Evolutionary conservation across 352 stramenopile species (phyloP).

Genomic region (Phytophthora uliginosa): DNA sequence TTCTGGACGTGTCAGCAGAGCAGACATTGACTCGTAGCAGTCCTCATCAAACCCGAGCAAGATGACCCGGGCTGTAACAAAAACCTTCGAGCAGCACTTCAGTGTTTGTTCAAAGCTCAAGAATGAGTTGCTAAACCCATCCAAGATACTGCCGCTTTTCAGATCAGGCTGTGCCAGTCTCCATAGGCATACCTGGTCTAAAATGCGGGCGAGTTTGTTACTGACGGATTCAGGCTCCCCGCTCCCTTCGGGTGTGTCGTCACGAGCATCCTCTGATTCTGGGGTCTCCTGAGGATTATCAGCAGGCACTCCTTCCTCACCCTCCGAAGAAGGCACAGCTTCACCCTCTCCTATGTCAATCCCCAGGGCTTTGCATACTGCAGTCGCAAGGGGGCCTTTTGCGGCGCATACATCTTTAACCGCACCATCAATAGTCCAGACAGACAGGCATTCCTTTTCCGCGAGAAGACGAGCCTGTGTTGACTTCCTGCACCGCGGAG

Average conservation of each 20-base stretch:
- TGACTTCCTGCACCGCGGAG: slow-evolving; percentile 79
- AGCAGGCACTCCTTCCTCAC: slow-evolving; percentile 3
- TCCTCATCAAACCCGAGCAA: slow-evolving; percentile 78
- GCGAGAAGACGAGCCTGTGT: slow-evolving; percentile 82
- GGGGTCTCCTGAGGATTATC: slow-evolving; percentile 22
- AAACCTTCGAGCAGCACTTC: slow-evolving; percentile 44
- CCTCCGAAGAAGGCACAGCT: background rate
- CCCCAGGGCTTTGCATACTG: slow-evolving; percentile 45
- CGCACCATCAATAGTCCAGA: slow-evolving; percentile 84
- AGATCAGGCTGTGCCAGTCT: slow-evolving; percentile 70
- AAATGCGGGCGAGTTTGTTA: slow-evolving; percentile 42
- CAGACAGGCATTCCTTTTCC: slow-evolving; percentile 71
- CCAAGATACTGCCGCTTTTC: slow-evolving; percentile 73
- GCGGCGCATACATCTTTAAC: slow-evolving; percentile 52
- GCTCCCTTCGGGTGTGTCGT: slow-evolving; percentile 9
- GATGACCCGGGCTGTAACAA: slow-evolving; percentile 60
- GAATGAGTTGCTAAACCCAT: slow-evolving; percentile 78
- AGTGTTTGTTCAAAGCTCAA: slow-evolving; percentile 50
- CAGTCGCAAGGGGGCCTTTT: slow-evolving; percentile 50
- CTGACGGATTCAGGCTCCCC: slow-evolving; percentile 6
- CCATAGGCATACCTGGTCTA: slow-evolving; percentile 75
- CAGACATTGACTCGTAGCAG: slow-evolving; percentile 64
- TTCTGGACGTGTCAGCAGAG: slow-evolving; percentile 20
- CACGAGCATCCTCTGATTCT: slow-evolving; percentile 31
- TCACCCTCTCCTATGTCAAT: slow-evolving; percentile 26